Evolutionary conservation across 345 rosid genomes (phyloP), one percentile per base, ranked within the genome.

Genomic region (Citrus reticulata): DNA sequence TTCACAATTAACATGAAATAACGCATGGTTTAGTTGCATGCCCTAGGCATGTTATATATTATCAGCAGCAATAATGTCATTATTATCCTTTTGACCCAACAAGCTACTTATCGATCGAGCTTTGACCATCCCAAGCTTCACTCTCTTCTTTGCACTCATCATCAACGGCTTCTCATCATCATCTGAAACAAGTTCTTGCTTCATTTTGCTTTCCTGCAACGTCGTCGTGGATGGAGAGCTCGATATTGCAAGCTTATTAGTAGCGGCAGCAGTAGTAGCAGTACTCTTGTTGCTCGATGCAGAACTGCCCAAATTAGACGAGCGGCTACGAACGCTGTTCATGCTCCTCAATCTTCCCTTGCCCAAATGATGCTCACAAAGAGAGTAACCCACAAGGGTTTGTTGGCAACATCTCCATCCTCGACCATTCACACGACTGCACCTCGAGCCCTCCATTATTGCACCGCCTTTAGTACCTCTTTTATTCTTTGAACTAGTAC

Each of bases 341-440:
- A 88, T 88, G 84, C 97, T 94, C 84, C 98, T 84, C 0, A 96
- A 89, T 80, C 99, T 88, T 64, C 98, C 99, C 84, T 96, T 96
- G 3, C 99, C 99, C 51, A 96, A 78, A 79, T 96, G 99, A 84
- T 96, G 98, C 87, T 92, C 99, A 68, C 99, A 96, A 32, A 96
- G 93, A 0, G 98, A 94, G 81, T 96, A 96, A 5, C 98, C 98
- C 35, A 90, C 92, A 40, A 96, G 93, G 6, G 99, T 96, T 83
- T 87, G 98, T 51, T 94, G 98, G 72, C 94, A 89, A 63, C 99
- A 96, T 78, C 99, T 88, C 99, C 99, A 94, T 66, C 99, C 99
- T 81, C 97, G 85, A 40, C 99, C 99, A 39, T 96, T 96, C 20
- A 93, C 97, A 2, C 99, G 92, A 82, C 97, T 96, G 87, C 98